Evolutionary conservation across 345 rosid genomes (phyloP).

Genomic region (Odontarrhena argentea): DNA sequence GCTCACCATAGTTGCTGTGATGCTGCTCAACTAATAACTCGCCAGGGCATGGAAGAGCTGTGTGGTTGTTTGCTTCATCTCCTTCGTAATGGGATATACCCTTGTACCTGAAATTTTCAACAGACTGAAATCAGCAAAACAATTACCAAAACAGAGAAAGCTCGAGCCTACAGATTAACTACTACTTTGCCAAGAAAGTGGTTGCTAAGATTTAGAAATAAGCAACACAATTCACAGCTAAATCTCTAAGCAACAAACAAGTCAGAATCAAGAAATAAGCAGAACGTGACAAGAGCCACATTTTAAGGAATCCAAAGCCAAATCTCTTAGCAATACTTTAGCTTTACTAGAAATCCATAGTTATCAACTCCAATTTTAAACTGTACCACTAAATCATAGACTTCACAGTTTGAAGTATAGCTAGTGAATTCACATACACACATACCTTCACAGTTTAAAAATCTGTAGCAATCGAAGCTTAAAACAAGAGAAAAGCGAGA

Average conservation of each 20-base stretch:
- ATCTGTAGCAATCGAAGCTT: neutral
- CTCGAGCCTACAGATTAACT: constrained; percentile 1
- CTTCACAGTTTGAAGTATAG: neutral
- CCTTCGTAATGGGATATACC: constrained; percentile 94
- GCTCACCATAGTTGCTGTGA: constrained; percentile 97
- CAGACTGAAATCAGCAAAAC: constrained; percentile 16
- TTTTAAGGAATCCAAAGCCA: neutral
- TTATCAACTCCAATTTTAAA: neutral
- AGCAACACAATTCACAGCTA: too few relatives aligned
- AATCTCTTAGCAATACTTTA: constrained; percentile 11
- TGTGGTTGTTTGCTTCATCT: constrained; percentile 65
- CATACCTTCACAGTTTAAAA: constrained; percentile 11
- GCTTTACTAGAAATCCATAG: neutral
- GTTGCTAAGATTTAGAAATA: neutral
- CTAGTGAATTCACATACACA: neutral
- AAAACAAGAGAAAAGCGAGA: neutral
- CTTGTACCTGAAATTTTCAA: constrained; percentile 60
- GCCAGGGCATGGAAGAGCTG: constrained; percentile 90
- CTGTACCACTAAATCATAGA: neutral
- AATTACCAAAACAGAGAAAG: constrained; percentile 9
- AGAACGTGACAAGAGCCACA: neutral
- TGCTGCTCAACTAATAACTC: constrained; percentile 98
- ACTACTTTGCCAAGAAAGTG: constrained; percentile 12
- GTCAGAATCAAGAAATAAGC: neutral
- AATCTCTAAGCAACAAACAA: too few relatives aligned